A percentile compares a stretch with the other conserved stretches of the same genome.
Conservation (phyloP, 306 rosid genomes). For the Prunus padus region DNA sequence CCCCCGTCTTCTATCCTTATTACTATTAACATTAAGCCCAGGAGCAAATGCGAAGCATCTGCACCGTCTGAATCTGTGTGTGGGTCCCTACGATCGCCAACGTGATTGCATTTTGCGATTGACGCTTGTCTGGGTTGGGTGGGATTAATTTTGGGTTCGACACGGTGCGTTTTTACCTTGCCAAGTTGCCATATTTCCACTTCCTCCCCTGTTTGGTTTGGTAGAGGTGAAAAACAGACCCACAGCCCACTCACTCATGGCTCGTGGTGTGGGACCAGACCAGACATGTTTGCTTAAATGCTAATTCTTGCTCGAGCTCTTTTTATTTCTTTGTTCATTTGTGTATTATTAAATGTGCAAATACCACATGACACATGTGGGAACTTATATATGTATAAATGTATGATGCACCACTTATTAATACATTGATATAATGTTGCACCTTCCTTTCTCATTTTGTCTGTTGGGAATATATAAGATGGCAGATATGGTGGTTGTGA, state of each 20-base stretch:
- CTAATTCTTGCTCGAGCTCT: neutral
- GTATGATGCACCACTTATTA: too few relatives aligned
- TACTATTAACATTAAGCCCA: too few relatives aligned
- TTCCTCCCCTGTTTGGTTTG: neutral
- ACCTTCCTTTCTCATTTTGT: neutral
- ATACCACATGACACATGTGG: too few relatives aligned
- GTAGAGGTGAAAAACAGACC: slow-evolving; percentile 11
- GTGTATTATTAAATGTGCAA: too few relatives aligned
- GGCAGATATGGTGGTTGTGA: neutral
- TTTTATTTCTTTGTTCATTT: neutral
- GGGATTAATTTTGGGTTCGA: too few relatives aligned
- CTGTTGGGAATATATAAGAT: neutral
- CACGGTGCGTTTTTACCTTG: neutral
- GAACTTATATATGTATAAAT: too few relatives aligned
- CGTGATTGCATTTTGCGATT: too few relatives aligned
- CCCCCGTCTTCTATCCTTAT: neutral
- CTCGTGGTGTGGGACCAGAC: neutral
- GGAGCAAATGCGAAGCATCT: neutral
- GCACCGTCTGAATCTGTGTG: too few relatives aligned
- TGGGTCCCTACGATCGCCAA: too few relatives aligned
- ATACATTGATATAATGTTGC: neutral
- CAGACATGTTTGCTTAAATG: neutral
- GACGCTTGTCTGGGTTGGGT: too few relatives aligned
- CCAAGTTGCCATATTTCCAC: neutral
- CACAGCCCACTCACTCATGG: neutral